Evolutionary conservation across 192 early-diverging fungal genomes (phyloP).

Genomic region (Diversispora epigaea): DNA sequence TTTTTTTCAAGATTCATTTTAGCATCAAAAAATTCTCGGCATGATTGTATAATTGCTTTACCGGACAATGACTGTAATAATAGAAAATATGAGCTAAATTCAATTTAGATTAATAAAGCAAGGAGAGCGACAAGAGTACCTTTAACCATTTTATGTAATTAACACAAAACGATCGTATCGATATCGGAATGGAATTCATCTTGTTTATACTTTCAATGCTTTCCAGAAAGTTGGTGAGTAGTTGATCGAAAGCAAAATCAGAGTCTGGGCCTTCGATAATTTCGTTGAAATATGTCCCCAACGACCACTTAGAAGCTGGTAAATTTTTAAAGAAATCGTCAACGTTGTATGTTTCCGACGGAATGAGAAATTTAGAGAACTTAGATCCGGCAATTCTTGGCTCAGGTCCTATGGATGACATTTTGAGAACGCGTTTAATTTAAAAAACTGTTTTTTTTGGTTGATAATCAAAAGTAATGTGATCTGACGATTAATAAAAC

Average conservation of each 20-base stretch:
- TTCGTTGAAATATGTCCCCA: constrained; percentile 23
- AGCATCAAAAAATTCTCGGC: constrained; percentile 15
- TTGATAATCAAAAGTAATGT: too few relatives aligned
- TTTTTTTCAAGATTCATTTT: constrained; percentile 17
- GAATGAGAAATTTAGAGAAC: constrained; percentile 20
- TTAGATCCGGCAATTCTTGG: not conserved
- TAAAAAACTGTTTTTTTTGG: too few relatives aligned
- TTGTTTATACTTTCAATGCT: constrained; percentile 25
- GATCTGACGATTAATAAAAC: too few relatives aligned
- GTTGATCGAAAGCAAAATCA: constrained; percentile 15
- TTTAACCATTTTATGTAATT: constrained; percentile 12
- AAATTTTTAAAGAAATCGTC: constrained; percentile 24
- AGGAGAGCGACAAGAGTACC: not conserved
- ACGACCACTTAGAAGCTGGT: constrained; percentile 27
- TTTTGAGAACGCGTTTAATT: not conserved
- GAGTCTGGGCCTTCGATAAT: not conserved
- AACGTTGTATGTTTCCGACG: not conserved
- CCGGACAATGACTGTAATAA: constrained; percentile 25
- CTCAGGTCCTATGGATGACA: not conserved
- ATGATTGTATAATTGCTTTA: not conserved
- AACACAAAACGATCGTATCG: constrained; percentile 3
- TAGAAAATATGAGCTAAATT: constrained; percentile 31
- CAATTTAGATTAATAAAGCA: not conserved
- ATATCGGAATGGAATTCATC: constrained; percentile 7
- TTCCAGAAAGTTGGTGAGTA: constrained; percentile 16